Evolutionary conservation across 768 basidiomycete species (phyloP).

Genomic region (Artomyces pyxidatus): DNA sequence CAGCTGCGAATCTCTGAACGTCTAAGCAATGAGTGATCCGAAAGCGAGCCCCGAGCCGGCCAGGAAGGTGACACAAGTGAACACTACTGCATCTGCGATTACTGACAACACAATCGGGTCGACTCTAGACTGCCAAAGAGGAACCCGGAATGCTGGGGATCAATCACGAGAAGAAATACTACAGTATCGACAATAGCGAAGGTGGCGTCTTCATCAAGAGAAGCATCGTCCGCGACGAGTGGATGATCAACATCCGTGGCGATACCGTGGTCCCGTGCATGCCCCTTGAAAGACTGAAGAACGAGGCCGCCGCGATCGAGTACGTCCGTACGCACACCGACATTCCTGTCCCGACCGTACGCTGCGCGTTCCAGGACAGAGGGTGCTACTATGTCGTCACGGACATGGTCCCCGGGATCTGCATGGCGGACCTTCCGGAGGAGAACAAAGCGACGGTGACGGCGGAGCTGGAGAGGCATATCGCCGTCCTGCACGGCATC

Average conservation of each 20-base stretch:
- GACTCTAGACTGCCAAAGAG: too few relatives aligned
- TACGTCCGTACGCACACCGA: constrained; percentile 1
- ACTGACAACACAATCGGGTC: too few relatives aligned
- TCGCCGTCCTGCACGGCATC: not conserved
- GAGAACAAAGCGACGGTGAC: not conserved
- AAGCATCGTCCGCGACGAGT: not conserved
- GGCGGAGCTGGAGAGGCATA: not conserved
- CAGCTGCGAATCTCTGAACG: too few relatives aligned
- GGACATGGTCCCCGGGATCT: not conserved
- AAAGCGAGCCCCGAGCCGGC: too few relatives aligned
- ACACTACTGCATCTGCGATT: too few relatives aligned
- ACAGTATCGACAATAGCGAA: not conserved
- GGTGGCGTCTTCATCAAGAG: not conserved
- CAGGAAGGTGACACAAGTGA: too few relatives aligned
- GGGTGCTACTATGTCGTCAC: not conserved
- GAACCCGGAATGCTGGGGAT: not conserved
- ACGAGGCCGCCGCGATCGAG: not conserved
- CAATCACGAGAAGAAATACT: not conserved
- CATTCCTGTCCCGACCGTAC: not conserved
- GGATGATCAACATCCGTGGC: not conserved
- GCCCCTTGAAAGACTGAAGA: not conserved
- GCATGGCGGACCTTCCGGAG: not conserved
- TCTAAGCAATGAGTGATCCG: too few relatives aligned
- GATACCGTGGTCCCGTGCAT: not conserved
- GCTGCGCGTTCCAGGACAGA: not conserved